Evolutionary conservation across 768 basidiomycete species (phyloP).

Genomic region (Tulasnella sp.): DNA sequence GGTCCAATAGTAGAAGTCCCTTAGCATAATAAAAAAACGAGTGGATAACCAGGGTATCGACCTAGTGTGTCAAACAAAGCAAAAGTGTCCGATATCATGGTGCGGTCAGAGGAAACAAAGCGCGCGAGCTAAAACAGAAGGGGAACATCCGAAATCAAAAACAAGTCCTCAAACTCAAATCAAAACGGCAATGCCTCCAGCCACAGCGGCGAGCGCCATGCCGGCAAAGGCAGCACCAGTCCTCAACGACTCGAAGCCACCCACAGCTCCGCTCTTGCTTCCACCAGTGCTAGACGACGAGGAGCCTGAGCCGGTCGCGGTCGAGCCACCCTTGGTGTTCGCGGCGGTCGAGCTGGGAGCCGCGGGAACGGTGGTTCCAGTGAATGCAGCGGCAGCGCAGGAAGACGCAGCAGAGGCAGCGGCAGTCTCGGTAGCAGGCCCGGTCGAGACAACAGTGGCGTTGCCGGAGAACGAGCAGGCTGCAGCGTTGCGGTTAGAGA

Average conservation of each 20-base stretch:
- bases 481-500: constrained; percentile 42
- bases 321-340: neutral
- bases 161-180: neutral
- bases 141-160: neutral
- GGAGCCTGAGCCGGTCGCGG: neutral
- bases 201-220: constrained; percentile 2
- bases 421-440: constrained; percentile 39
- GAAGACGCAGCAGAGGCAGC: constrained; percentile 51
- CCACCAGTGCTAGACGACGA: neutral
- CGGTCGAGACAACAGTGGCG: constrained; percentile 56
- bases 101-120: neutral
- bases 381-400: constrained; percentile 51
- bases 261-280: neutral
- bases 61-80: too few species aligned
- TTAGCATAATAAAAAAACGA: too few species aligned
- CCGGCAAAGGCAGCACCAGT: neutral
- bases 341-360: neutral
- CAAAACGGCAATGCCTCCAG: constrained; percentile 3
- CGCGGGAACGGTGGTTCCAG: neutral
- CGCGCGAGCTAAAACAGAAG: too few species aligned
- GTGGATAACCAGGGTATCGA: too few species aligned
- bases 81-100: too few species aligned
- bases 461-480: constrained; percentile 57
- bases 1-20: too few species aligned
- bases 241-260: neutral